Conservation (phyloP, 2,329 filamentous ascomycete species). For the Fusarium decemcellulare region DNA sequence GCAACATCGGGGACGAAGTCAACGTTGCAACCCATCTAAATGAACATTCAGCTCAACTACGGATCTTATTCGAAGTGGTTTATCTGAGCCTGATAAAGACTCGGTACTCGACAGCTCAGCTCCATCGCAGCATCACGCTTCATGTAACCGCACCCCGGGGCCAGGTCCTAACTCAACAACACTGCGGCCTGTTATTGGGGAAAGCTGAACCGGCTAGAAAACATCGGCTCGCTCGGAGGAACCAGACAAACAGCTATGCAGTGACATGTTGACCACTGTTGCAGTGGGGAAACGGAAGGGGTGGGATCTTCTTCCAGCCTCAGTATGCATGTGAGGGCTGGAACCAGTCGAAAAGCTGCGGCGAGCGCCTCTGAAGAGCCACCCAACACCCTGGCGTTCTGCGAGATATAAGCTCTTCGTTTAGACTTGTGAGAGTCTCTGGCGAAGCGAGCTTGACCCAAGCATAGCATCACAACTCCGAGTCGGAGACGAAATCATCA, state of each 20-base stretch:
- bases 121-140: neutral
- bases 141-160: neutral
- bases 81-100: too few species aligned
- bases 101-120: neutral
- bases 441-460: neutral
- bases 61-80: neutral
- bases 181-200: constrained; percentile 11
- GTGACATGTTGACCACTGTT: constrained; percentile 21
- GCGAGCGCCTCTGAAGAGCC: constrained; percentile 21
- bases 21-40: neutral
- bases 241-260: constrained; percentile 14
- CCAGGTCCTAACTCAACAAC: neutral
- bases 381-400: constrained; percentile 9
- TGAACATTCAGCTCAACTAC: neutral
- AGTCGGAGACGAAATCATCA: constrained; percentile 9
- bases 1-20: neutral
- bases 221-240: constrained; percentile 31
- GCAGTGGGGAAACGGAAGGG: constrained; percentile 23
- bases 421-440: constrained; percentile 7
- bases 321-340: constrained; percentile 38
- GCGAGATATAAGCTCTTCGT: constrained; percentile 12
- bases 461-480: constrained; percentile 9
- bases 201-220: neutral
- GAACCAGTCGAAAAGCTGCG: constrained; percentile 31
- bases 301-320: constrained; percentile 32